Conservation (phyloP, 257 asterid species). For the Solanum okadae region DNA sequence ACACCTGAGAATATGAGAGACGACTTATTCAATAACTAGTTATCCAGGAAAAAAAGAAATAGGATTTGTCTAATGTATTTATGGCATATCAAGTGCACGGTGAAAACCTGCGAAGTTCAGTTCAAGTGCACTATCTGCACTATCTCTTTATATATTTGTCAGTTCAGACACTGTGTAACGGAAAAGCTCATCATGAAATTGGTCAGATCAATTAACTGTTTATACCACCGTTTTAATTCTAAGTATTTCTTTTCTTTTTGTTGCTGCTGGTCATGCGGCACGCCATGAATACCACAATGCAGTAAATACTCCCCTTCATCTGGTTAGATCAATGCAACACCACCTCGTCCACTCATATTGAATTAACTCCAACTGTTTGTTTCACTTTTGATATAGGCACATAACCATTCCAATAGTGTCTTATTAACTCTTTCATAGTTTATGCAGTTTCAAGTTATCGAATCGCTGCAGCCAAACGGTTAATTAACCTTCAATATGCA, state of each 20-base stretch:
- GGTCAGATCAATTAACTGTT: not conserved
- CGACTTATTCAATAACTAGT: not conserved
- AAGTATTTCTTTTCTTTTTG: not conserved
- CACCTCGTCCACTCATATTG: not conserved
- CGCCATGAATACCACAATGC: not conserved
- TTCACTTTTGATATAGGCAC: not conserved
- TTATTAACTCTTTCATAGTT: not conserved
- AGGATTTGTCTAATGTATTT: not conserved
- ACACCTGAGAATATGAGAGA: conserved; percentile 43
- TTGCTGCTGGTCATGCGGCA: not conserved
- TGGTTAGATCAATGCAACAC: not conserved
- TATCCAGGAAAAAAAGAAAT: not conserved
- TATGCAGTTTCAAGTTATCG: not conserved
- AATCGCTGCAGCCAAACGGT: not conserved
- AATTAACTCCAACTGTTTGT: not conserved
- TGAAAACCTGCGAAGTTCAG: not conserved
- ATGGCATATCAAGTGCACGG: not conserved
- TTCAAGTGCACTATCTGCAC: not conserved
- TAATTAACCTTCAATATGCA: not conserved
- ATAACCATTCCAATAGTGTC: not conserved
- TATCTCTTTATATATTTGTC: not conserved
- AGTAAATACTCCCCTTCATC: not conserved
- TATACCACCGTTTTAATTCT: not conserved
- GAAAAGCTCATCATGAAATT: not conserved
- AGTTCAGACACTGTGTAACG: not conserved